phyloP scores from a whole-genome alignment of 352 stramenopile genomes.

The Phytopythium helicoides region DNA sequence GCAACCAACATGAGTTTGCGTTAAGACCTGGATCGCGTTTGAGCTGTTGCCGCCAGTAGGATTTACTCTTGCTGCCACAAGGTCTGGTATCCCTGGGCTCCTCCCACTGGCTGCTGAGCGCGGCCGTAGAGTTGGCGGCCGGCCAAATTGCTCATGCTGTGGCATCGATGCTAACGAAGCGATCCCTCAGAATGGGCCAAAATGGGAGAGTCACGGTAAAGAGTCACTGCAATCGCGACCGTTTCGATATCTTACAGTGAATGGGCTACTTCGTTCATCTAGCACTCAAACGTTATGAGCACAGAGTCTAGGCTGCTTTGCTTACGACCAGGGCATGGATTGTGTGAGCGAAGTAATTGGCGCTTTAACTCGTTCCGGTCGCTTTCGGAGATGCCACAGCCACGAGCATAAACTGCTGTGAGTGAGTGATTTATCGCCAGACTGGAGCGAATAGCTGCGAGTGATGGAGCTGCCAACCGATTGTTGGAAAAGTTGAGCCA shows the following conservation, averaged over 20 bases:
- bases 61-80: neutral
- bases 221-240: no score
- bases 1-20: no score
- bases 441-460: no score
- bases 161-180: no score
- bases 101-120: constrained; percentile 31
- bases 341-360: constrained; percentile 3
- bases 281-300: constrained; percentile 23
- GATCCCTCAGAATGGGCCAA: no score
- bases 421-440: constrained; percentile 29
- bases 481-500: constrained; percentile 47
- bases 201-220: no score
- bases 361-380: neutral
- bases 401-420: constrained; percentile 25
- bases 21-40: neutral
- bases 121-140: constrained; percentile 44
- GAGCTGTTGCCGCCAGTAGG: neutral
- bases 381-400: constrained; percentile 21
- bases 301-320: constrained; percentile 6
- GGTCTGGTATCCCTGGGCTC: neutral
- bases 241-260: no score
- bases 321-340: neutral
- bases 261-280: no score
- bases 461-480: constrained; percentile 16
- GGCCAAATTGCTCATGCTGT: constrained; percentile 51